These are phyloP conservation scores for Oryza punctata DNA, from an alignment of 176 grass and related monocot species.

Conservation along the genomic window DNA sequence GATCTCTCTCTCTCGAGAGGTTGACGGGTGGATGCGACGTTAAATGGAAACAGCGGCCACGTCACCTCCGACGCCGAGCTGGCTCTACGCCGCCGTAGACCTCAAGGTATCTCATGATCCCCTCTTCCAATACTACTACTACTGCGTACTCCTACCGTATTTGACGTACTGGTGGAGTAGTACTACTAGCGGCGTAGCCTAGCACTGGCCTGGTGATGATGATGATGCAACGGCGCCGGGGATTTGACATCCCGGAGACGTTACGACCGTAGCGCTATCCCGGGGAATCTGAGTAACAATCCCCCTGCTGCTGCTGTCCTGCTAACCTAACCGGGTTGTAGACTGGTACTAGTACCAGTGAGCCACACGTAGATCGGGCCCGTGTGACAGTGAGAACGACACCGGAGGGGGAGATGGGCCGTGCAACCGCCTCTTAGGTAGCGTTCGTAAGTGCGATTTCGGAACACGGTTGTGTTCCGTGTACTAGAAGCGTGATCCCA, in stretches of 20 bases:
- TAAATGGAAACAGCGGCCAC: constrained; percentile 51
- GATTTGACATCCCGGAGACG: constrained; percentile 10
- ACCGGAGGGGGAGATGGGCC: constrained; percentile 21
- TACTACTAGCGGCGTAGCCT: too few relatives aligned
- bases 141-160: not conserved
- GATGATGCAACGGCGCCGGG: not conserved
- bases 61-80: constrained; percentile 32
- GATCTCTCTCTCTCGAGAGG: not conserved
- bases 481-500: too few relatives aligned
- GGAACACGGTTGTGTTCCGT: too few relatives aligned
- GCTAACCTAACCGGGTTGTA: not conserved
- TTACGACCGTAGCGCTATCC: constrained; percentile 42
- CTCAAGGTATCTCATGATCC: not conserved
- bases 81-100: not conserved
- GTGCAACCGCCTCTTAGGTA: too few relatives aligned
- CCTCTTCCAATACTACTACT: not conserved
- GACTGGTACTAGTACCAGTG: not conserved
- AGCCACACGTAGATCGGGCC: not conserved
- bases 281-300: constrained; percentile 46
- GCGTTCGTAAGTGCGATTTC: too few relatives aligned
- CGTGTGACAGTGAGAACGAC: not conserved
- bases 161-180: not conserved
- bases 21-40: constrained; percentile 37
- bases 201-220: not conserved
- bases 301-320: constrained; percentile 6